Conservation (phyloP, 2,329 filamentous ascomycete genomes). For the Fusarium phyllophilum region DNA sequence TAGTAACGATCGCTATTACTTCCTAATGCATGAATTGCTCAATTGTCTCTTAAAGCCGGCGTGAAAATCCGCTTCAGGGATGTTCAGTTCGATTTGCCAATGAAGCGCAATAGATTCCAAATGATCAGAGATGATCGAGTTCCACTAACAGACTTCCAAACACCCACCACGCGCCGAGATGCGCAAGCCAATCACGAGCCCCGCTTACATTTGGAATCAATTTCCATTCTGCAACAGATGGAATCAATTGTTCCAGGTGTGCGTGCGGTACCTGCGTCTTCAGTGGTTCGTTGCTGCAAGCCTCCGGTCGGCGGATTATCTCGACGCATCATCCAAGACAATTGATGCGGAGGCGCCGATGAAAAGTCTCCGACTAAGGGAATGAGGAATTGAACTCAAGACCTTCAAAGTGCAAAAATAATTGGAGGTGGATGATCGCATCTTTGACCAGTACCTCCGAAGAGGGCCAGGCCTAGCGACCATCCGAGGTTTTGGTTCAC, state of each 20-base stretch:
- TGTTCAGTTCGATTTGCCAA: not conserved
- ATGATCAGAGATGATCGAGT: not conserved
- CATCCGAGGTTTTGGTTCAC: not conserved
- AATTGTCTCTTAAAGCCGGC: not conserved
- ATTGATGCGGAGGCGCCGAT: not conserved
- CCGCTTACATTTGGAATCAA: slow-evolving; percentile 32
- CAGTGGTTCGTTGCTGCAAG: not conserved
- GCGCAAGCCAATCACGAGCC: slow-evolving; percentile 3
- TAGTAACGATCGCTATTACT: not conserved
- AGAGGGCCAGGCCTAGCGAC: slow-evolving; percentile 16
- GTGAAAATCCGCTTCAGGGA: not conserved
- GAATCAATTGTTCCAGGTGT: slow-evolving; percentile 10
- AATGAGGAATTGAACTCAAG: not conserved
- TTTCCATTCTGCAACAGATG: slow-evolving; percentile 12
- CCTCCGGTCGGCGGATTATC: not conserved
- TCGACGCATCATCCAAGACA: not conserved
- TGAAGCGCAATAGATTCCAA: not conserved
- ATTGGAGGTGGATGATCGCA: slow-evolving; percentile 15
- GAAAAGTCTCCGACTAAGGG: not conserved
- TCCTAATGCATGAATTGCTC: not conserved
- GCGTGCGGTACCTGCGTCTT: slow-evolving; percentile 14
- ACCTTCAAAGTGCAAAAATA: not conserved
- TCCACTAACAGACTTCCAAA: not conserved
- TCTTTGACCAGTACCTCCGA: slow-evolving; percentile 21
- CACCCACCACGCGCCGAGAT: not conserved